Evolutionary conservation across 1,284 basidiomycete species (phyloP).

Genomic region (Cutaneotrichosporon sp.): DNA sequence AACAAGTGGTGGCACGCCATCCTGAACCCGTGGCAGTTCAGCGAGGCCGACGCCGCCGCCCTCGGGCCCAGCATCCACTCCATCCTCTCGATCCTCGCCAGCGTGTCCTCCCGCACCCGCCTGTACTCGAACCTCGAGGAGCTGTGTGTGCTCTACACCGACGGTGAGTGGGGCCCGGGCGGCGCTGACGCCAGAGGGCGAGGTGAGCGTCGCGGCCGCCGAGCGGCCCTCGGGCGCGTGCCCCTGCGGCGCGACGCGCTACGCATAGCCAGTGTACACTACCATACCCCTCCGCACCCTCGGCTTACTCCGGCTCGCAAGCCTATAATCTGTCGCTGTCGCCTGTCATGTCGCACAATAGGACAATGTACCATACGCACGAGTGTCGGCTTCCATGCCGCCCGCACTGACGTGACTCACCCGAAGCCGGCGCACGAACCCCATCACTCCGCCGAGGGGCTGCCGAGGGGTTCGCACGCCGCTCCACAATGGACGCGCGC

Average conservation of each 20-base stretch:
- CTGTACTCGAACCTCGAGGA: slow-evolving; percentile 21
- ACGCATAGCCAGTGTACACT: background rate
- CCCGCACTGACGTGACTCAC: no score
- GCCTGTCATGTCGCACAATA: no score
- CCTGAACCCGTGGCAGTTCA: slow-evolving; percentile 23
- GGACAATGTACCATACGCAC: no score
- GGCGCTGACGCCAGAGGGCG: slow-evolving; percentile 8
- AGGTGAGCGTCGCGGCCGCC: slow-evolving; percentile 12
- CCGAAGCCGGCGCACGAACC: no score
- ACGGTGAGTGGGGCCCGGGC: slow-evolving; percentile 10
- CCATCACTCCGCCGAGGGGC: no score
- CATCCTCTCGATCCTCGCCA: slow-evolving; percentile 20
- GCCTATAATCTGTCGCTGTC: background rate
- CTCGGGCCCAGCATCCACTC: slow-evolving; percentile 17
- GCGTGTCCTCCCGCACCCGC: slow-evolving; percentile 8
- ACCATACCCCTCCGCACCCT: background rate
- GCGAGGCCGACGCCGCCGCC: slow-evolving; percentile 10
- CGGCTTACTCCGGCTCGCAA: background rate
- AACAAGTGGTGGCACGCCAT: slow-evolving; percentile 18
- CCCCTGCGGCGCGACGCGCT: slow-evolving; percentile 4
- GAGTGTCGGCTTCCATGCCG: no score
- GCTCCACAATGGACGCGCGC: background rate
- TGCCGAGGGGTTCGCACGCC: background rate
- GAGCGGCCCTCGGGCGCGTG: slow-evolving; percentile 4
- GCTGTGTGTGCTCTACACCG: slow-evolving; percentile 21